A percentile compares a stretch with the other conserved stretches of the same genome.
Conservation (phyloP, 108 stramenopile genomes). For the Aurantiochytrium sp. region DNA sequence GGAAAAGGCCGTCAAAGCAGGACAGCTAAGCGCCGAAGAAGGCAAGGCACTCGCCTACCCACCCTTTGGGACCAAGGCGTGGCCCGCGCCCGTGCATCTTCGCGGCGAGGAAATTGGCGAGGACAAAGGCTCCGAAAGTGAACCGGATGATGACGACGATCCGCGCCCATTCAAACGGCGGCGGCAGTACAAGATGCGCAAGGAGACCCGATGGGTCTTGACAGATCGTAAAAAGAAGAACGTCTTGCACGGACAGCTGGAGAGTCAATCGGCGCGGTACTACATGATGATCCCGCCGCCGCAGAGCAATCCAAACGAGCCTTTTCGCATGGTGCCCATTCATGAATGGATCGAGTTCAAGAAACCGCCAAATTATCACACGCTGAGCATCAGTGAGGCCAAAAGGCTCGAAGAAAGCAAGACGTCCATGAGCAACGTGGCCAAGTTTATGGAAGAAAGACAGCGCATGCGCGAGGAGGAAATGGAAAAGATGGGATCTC, state of each 20-base stretch:
- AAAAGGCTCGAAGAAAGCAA: neutral
- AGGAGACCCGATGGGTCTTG: neutral
- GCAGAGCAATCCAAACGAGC: neutral
- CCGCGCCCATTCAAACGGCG: neutral
- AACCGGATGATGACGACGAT: neutral
- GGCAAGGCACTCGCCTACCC: neutral
- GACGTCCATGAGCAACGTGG: neutral
- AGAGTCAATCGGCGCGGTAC: neutral
- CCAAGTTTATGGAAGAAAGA: neutral
- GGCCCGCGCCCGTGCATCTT: neutral
- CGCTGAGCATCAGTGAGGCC: neutral
- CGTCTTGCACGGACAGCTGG: neutral
- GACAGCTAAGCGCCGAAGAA: neutral
- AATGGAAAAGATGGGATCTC: neutral
- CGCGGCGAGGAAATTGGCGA: neutral
- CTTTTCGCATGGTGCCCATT: neutral
- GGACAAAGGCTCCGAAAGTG: neutral
- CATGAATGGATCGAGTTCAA: conserved; percentile 5
- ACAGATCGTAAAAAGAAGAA: neutral
- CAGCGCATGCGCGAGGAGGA: conserved; percentile 17
- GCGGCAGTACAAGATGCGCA: neutral
- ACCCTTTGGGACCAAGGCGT: neutral
- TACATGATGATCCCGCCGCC: conserved; percentile 2
- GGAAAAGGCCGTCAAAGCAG: neutral
- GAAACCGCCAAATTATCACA: neutral